These are phyloP conservation scores for Apium graveolens DNA, from an alignment of 129 eudicot species.

Conservation along the genomic window DNA sequence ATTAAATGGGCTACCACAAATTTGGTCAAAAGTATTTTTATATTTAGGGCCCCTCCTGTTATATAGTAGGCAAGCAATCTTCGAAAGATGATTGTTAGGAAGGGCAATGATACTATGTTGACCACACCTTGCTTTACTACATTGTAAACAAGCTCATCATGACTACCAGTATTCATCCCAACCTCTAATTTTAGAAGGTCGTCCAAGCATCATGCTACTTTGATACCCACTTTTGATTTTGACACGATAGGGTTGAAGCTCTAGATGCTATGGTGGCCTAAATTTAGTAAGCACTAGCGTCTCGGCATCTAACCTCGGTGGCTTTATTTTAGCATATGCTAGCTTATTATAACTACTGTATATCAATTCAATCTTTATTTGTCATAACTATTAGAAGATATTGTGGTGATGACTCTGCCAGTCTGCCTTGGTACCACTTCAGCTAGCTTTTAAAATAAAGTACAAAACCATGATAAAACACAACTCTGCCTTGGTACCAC, in stretches of 20 bases:
- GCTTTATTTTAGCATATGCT: background rate
- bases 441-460: background rate
- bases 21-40: no score
- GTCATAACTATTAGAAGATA: background rate
- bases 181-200: background rate
- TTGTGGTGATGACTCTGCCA: background rate
- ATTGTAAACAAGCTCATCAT: background rate
- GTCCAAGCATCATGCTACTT: background rate
- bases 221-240: no score
- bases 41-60: background rate
- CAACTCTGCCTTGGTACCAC: slow-evolving; percentile 1
- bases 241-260: background rate
- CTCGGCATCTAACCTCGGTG: background rate
- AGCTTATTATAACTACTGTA: background rate
- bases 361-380: background rate
- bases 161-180: background rate
- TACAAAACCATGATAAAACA: background rate
- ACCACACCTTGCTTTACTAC: background rate
- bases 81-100: no score
- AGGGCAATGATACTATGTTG: no score
- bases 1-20: background rate
- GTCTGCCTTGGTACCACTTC: background rate
- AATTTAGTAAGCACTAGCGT: no score
- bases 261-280: background rate
- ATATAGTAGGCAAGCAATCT: background rate